phyloP scores from a whole-genome alignment of 2,329 filamentous ascomycete species.

The Dendryphion nanum region DNA sequence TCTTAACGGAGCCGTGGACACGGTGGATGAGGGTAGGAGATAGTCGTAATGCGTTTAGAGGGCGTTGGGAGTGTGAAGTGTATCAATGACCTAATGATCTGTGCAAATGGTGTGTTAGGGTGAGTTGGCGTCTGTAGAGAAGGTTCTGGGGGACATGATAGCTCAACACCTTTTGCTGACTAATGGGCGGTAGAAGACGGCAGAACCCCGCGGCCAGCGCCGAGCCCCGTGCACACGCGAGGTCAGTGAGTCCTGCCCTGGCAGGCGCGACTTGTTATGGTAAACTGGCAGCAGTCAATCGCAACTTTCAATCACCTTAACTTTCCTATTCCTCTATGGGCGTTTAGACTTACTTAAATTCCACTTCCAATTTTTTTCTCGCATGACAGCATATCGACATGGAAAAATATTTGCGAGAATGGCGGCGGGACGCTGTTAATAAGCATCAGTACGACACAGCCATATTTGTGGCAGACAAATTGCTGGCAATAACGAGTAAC shows the following conservation, averaged over 20 bases:
- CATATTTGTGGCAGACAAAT: slow-evolving; percentile 96
- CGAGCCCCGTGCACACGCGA: slow-evolving; percentile 17
- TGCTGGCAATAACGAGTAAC: slow-evolving; percentile 88
- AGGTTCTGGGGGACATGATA: too few relatives aligned
- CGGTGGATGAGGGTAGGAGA: slow-evolving; percentile 20
- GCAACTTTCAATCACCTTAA: background rate
- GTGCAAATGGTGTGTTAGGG: too few relatives aligned
- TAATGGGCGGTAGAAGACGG: slow-evolving; percentile 5
- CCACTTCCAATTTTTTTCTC: too few relatives aligned
- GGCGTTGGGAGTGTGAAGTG: background rate
- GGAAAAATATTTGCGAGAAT: slow-evolving; percentile 91
- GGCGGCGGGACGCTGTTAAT: slow-evolving; percentile 92
- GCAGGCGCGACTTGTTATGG: slow-evolving; percentile 5
- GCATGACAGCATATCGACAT: slow-evolving; percentile 48
- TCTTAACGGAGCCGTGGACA: too few relatives aligned
- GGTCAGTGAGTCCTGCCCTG: too few relatives aligned
- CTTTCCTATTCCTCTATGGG: background rate
- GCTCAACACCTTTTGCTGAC: slow-evolving; percentile 1
- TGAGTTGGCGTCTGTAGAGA: too few relatives aligned
- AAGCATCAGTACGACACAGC: slow-evolving; percentile 96
- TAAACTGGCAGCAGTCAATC: too few relatives aligned
- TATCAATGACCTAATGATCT: background rate
- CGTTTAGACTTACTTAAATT: too few relatives aligned
- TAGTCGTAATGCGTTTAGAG: background rate
- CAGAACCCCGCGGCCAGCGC: slow-evolving; percentile 14